Evolutionary conservation across 139 green algal genomes (phyloP), one percentile per base, ranked within the genome.

Genomic region (Coelastrella sp.): DNA sequence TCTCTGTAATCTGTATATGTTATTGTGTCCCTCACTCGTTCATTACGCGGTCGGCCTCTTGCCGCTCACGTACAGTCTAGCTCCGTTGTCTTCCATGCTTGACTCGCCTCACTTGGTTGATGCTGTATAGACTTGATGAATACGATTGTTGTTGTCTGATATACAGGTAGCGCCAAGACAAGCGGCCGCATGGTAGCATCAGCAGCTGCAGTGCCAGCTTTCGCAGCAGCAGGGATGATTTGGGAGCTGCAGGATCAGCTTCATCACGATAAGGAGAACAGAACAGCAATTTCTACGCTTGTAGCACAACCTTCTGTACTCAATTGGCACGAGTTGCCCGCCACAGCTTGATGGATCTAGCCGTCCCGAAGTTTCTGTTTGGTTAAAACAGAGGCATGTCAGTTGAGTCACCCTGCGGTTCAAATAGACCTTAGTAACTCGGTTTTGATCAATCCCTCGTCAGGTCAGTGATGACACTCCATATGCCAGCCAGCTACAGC

Each of bases 251-350:
- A 69, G 25, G 53, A 71, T 15, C 53, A 38, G 75, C 53, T 82
- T 35, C 35, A 82, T 8, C 51, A 69, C 9, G 75, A 71, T 35
- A 37, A 51, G 35, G 35, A 53, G 23, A 71, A 25, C 35, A 62
- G 72, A 25, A 59, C 35, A 37, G 51, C 51, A 19, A n/a, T 81
- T 1, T 81, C 73, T 4, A 81, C 48, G 17, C 48, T 81, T 5
- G 48, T 81, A 6, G 50, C 53, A 4, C 75, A 82, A 35, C 53
- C 75, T 3, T 82, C 75, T 5, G 25, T 82, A 0, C 34, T 82
- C 5, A 82, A 82, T 53, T 82, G 75, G 75, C 75, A 82, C 21
- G 75, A 82, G 13, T 45, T 80, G 72, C 72, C 72, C 19, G 67
- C 21, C 7, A 23, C 45, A 57, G 45, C 0, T 9, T 13, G 15